Conservation (phyloP, 2,329 filamentous ascomycete genomes). For the Arachnopeziza araneosa region DNA sequence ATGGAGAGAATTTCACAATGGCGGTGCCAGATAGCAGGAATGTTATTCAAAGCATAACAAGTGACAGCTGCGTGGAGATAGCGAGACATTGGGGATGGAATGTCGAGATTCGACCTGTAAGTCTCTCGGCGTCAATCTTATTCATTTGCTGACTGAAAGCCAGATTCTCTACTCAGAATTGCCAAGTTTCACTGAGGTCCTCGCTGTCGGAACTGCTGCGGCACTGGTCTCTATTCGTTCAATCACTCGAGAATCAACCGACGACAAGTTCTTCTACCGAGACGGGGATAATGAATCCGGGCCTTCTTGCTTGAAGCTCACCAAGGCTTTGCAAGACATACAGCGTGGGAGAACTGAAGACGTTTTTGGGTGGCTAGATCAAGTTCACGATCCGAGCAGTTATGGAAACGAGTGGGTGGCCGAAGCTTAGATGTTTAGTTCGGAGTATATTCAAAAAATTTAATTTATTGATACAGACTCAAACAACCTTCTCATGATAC, state of each 20-base stretch:
- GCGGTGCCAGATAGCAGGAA: slow-evolving; percentile 83
- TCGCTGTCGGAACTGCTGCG: slow-evolving; percentile 88
- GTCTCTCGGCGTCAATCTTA: slow-evolving; percentile 21
- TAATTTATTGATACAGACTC: too few species aligned
- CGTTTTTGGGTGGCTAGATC: too few species aligned
- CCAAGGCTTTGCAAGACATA: too few species aligned
- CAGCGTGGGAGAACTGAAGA: too few species aligned
- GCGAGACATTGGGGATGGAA: slow-evolving; percentile 75
- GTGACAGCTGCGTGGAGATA: slow-evolving; percentile 71
- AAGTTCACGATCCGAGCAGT: too few species aligned
- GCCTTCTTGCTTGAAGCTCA: too few species aligned
- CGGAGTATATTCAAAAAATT: too few species aligned
- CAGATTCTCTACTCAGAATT: slow-evolving; percentile 60
- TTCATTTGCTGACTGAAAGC: not conserved
- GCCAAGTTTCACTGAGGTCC: slow-evolving; percentile 64
- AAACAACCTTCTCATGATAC: too few species aligned
- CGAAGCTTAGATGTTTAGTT: too few species aligned
- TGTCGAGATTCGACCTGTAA: slow-evolving; percentile 67
- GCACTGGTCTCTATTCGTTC: slow-evolving; percentile 87
- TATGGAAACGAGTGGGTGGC: too few species aligned
- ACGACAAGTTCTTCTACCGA: slow-evolving; percentile 52
- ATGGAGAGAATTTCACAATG: slow-evolving; percentile 39
- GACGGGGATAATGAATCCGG: too few species aligned
- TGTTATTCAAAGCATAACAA: slow-evolving; percentile 83
- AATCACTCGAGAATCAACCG: slow-evolving; percentile 63